A percentile compares a stretch with the other conserved stretches of the same genome.
Evolutionary conservation across 495 filamentous ascomycete genomes (phyloP).

Genomic region (Sordaria brevicollis): DNA sequence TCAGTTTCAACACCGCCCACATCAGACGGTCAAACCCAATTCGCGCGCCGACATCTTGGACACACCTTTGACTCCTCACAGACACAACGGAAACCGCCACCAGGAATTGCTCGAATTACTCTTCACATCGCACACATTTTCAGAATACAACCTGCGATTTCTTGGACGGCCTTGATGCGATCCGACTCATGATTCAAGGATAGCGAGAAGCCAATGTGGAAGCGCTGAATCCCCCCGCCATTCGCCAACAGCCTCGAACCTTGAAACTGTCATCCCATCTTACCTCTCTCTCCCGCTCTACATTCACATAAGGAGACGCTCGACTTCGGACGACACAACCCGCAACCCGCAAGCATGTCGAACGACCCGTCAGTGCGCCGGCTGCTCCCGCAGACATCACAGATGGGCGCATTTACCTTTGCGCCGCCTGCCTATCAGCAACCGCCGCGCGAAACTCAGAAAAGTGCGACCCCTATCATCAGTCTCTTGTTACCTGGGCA

Average conservation of each 20-base stretch:
- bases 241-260: neutral
- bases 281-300: neutral
- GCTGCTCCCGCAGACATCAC: slow-evolving; percentile 46
- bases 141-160: neutral
- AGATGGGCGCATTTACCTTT: slow-evolving; percentile 50
- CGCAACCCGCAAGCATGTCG: slow-evolving; percentile 27
- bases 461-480: slow-evolving; percentile 39
- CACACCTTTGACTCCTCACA: neutral
- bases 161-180: neutral
- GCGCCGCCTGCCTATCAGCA: slow-evolving; percentile 44
- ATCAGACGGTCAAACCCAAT: neutral
- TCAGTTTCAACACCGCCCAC: neutral
- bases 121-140: neutral
- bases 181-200: neutral
- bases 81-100: neutral
- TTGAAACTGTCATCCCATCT: neutral
- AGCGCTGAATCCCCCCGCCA: neutral
- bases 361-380: slow-evolving; percentile 44
- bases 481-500: neutral
- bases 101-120: too few species aligned
- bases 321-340: neutral
- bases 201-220: neutral
- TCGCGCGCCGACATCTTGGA: neutral
- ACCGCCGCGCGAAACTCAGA: slow-evolving; percentile 53
- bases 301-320: neutral